phyloP scores from a whole-genome alignment of 805 yeast genomes.

The Candida boidinii region DNA sequence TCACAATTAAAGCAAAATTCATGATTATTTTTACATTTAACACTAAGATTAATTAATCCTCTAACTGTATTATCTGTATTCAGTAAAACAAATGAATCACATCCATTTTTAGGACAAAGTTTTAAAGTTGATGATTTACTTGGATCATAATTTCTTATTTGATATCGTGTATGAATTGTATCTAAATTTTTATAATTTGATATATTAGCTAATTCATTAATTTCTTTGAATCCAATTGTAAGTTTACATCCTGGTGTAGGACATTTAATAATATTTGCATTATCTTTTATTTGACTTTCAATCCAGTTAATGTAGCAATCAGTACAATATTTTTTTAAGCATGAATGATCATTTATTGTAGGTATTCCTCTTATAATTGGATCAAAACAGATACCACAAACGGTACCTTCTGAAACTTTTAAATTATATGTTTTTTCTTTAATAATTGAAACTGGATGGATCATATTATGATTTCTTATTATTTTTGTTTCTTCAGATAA shows the following conservation, averaged over 20 bases:
- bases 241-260: constrained; percentile 50
- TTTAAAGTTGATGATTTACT: constrained; percentile 13
- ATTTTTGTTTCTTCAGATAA: too few relatives aligned
- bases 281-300: constrained; percentile 28
- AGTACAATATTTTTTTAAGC: constrained; percentile 56
- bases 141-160: constrained; percentile 3
- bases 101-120: constrained; percentile 27
- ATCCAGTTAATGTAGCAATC: constrained; percentile 62
- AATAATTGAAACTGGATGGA: too few relatives aligned
- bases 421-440: too few relatives aligned
- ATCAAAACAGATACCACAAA: too few relatives aligned
- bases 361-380: too few relatives aligned
- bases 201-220: constrained; percentile 15
- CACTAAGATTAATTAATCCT: constrained; percentile 47
- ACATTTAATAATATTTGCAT: constrained; percentile 51
- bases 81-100: constrained; percentile 20
- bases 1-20: constrained; percentile 75
- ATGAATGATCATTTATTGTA: too few relatives aligned
- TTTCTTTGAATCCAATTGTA: constrained; percentile 28
- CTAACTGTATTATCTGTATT: constrained; percentile 17
- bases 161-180: constrained; percentile 1
- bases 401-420: too few relatives aligned
- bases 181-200: constrained; percentile 2
- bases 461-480: too few relatives aligned
- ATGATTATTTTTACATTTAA: constrained; percentile 57